Evolutionary conservation across 2,329 filamentous ascomycete species (phyloP).

Genomic region (Colletotrichum sp.): DNA sequence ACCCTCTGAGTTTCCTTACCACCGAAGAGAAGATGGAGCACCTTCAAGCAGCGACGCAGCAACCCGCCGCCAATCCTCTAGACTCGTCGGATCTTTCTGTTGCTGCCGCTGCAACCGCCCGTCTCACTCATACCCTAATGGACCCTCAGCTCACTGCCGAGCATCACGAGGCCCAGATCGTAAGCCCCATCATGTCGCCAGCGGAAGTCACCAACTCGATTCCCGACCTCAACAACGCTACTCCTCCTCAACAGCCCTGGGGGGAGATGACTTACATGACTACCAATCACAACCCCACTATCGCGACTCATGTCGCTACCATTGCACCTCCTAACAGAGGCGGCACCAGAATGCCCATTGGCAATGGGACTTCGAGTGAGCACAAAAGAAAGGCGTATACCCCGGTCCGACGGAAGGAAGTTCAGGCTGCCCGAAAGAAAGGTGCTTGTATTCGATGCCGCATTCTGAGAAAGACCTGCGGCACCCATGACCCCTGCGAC

Average conservation of each 20-base stretch:
- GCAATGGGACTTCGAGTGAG: constrained; percentile 22
- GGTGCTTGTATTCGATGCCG: constrained; percentile 71
- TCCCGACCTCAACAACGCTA: not conserved
- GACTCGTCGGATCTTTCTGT: constrained; percentile 59
- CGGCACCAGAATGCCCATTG: constrained; percentile 54
- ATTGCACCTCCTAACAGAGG: constrained; percentile 38
- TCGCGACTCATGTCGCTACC: constrained; percentile 12
- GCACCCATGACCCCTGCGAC: constrained; percentile 66
- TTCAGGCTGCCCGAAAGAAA: constrained; percentile 68
- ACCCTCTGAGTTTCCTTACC: constrained; percentile 37
- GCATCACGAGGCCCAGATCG: constrained; percentile 1
- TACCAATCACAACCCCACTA: constrained; percentile 26
- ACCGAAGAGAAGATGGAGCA: constrained; percentile 48
- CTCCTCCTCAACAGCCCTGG: constrained; percentile 48
- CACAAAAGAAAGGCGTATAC: constrained; percentile 35
- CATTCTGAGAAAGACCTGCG: constrained; percentile 70
- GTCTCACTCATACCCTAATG: constrained; percentile 58
- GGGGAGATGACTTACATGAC: constrained; percentile 58
- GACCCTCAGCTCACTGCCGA: constrained; percentile 50
- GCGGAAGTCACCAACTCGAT: constrained; percentile 3
- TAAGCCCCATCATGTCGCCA: constrained; percentile 4
- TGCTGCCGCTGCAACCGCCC: constrained; percentile 61
- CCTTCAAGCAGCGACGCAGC: constrained; percentile 49
- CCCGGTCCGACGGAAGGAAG: constrained; percentile 64
- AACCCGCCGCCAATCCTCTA: constrained; percentile 37